phyloP scores from a whole-genome alignment of 1,284 basidiomycete genomes.

The Tetrapyrgos nigripes region DNA sequence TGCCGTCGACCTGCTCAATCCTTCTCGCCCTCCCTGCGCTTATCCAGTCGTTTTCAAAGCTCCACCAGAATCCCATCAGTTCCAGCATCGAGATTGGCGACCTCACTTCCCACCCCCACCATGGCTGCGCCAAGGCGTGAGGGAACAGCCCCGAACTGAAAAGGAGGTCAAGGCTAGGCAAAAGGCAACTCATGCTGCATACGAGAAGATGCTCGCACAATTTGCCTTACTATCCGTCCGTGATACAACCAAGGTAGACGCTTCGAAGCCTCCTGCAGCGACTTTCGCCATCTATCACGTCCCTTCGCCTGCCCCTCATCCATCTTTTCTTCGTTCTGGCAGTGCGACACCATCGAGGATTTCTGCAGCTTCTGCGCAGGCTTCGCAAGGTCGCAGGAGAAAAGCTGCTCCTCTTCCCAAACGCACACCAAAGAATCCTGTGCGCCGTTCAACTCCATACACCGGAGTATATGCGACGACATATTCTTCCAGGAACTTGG shows the following conservation, averaged over 20 bases:
- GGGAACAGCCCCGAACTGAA: background rate
- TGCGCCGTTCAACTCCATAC: background rate
- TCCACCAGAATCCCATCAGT: background rate
- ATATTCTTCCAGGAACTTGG: background rate
- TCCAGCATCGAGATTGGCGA: background rate
- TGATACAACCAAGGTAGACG: background rate
- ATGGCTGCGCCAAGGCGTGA: background rate
- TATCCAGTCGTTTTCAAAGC: background rate
- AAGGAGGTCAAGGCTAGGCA: background rate
- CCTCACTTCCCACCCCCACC: conserved; percentile 3
- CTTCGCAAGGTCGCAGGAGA: background rate
- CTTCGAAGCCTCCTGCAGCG: background rate
- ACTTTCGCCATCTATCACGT: conserved; percentile 8
- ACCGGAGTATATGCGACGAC: background rate
- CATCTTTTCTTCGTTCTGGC: background rate
- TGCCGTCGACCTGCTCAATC: conserved; percentile 1
- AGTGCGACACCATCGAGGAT: background rate
- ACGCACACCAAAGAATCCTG: conserved; percentile 4
- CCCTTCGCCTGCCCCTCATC: conserved; percentile 1
- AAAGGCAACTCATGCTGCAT: background rate
- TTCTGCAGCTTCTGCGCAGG: background rate
- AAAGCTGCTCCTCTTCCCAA: conserved; percentile 7
- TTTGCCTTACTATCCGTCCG: background rate
- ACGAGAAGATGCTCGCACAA: background rate
- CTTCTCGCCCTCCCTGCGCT: background rate